These are phyloP conservation scores for Colletotrichum sp. DNA, from an alignment of 2,329 filamentous ascomycete species.

Conservation along the genomic window DNA sequence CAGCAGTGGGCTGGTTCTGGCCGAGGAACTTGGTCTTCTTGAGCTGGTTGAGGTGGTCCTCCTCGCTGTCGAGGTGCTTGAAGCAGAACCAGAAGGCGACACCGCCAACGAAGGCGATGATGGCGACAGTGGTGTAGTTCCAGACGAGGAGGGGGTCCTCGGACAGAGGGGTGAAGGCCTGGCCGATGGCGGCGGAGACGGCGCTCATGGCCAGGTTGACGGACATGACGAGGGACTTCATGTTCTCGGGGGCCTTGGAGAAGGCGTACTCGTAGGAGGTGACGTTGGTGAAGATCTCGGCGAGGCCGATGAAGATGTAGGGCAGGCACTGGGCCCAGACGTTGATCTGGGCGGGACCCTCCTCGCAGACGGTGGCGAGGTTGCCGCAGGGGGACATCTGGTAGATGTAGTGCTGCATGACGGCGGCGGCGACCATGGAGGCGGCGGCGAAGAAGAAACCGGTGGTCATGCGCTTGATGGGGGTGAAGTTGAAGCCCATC, in stretches of 20 bases:
- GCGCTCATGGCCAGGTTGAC: slow-evolving; percentile 76
- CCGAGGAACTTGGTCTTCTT: slow-evolving; percentile 49
- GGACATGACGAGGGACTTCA: slow-evolving; percentile 77
- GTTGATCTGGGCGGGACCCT: slow-evolving; percentile 62
- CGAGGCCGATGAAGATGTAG: slow-evolving; percentile 55
- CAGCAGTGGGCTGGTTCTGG: slow-evolving; percentile 38
- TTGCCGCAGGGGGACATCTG: slow-evolving; percentile 64
- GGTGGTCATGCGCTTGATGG: slow-evolving; percentile 75
- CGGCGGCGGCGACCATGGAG: slow-evolving; percentile 63
- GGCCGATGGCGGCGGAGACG: slow-evolving; percentile 72
- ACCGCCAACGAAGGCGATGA: slow-evolving; percentile 67
- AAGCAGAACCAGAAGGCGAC: slow-evolving; percentile 73
- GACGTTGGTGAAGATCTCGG: slow-evolving; percentile 60
- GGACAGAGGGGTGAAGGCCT: slow-evolving; percentile 68
- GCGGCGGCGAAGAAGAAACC: slow-evolving; percentile 71
- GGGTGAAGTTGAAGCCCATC: slow-evolving; percentile 69
- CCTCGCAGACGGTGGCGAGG: slow-evolving; percentile 55
- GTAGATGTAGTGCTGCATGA: slow-evolving; percentile 70
- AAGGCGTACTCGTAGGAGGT: slow-evolving; percentile 77
- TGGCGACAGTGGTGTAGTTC: slow-evolving; percentile 72
- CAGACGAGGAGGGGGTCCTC: slow-evolving; percentile 71
- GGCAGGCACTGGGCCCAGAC: slow-evolving; percentile 64
- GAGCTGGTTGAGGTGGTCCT: slow-evolving; percentile 73
- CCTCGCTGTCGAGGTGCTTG: slow-evolving; percentile 66
- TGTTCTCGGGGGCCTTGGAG: slow-evolving; percentile 79